Evolutionary conservation across 768 basidiomycete genomes (phyloP).

Genomic region (Termitomyces sp.): DNA sequence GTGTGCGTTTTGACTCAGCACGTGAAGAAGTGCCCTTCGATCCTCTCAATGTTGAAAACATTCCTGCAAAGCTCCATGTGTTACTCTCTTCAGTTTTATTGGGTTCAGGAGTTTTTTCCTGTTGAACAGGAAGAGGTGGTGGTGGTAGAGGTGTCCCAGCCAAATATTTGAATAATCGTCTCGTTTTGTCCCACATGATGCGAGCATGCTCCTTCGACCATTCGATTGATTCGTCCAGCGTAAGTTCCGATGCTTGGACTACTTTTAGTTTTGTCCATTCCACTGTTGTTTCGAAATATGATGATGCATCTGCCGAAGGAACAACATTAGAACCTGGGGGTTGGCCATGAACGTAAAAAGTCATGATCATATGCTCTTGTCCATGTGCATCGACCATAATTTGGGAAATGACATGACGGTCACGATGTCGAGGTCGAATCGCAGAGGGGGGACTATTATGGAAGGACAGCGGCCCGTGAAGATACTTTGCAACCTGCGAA

Average conservation of each 20-base stretch:
- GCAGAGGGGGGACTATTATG: slow-evolving; percentile 82
- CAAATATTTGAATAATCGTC: slow-evolving; percentile 66
- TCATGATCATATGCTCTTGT: slow-evolving; percentile 80
- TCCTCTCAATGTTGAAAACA: slow-evolving; percentile 65
- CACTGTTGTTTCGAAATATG: slow-evolving; percentile 41
- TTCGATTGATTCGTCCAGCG: slow-evolving; percentile 50
- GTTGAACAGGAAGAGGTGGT: slow-evolving; percentile 27
- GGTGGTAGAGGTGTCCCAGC: slow-evolving; percentile 56
- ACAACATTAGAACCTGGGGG: slow-evolving; percentile 35
- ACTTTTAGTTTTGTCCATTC: slow-evolving; percentile 42
- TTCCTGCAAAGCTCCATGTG: slow-evolving; percentile 56
- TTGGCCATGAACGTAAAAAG: slow-evolving; percentile 74
- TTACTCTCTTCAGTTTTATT: slow-evolving; percentile 32
- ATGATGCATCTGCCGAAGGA: slow-evolving; percentile 33
- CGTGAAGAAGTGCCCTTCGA: slow-evolving; percentile 23
- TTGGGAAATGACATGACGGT: slow-evolving; percentile 78
- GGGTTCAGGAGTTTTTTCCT: slow-evolving; percentile 23
- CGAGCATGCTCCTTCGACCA: slow-evolving; percentile 42
- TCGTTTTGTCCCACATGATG: slow-evolving; percentile 45
- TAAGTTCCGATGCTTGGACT: slow-evolving; percentile 44
- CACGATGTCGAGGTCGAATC: slow-evolving; percentile 74
- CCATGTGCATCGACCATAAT: slow-evolving; percentile 70
- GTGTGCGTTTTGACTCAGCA: slow-evolving; percentile 26
- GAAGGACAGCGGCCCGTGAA: slow-evolving; percentile 66
- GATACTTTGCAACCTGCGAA: slow-evolving; percentile 62